Percentiles rank a stretch among this genome's conserved stretches.
Conservation (phyloP, 164 flowering plant species). For the Magnolia kwangsiensis region DNA sequence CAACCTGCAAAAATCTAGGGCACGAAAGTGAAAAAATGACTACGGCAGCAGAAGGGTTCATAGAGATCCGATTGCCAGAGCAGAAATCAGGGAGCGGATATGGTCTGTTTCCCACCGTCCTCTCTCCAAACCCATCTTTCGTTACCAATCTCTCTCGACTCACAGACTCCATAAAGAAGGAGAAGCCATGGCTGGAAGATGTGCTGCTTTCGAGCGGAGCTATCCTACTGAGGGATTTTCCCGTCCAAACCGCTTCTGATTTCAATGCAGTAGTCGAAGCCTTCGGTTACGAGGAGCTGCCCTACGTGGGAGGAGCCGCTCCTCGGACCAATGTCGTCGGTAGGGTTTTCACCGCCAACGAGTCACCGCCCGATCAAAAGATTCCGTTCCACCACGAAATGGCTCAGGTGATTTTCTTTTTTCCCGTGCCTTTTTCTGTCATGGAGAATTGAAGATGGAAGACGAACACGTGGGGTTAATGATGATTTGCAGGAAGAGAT, state of each 20-base stretch:
- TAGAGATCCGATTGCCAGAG: slow-evolving; percentile 17
- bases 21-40: background rate
- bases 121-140: slow-evolving; percentile 30
- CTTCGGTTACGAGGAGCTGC: slow-evolving; percentile 77
- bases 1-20: background rate
- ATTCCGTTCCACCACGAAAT: slow-evolving; percentile 89
- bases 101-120: slow-evolving; percentile 38
- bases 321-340: slow-evolving; percentile 74
- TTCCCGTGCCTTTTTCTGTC: background rate
- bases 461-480: too few relatives aligned
- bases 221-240: slow-evolving; percentile 74
- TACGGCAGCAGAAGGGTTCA: slow-evolving; percentile 1
- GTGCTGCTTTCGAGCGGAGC: slow-evolving; percentile 59
- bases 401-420: slow-evolving; percentile 37
- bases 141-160: slow-evolving; percentile 10
- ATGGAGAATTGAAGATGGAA: too few relatives aligned
- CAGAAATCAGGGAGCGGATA: slow-evolving; percentile 19
- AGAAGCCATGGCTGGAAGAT: slow-evolving; percentile 48
- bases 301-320: slow-evolving; percentile 89
- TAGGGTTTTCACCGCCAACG: slow-evolving; percentile 84
- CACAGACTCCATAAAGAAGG: slow-evolving; percentile 27
- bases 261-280: slow-evolving; percentile 88
- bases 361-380: slow-evolving; percentile 86
- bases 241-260: slow-evolving; percentile 49
- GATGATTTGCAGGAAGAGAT: too few relatives aligned